Evolutionary conservation across 2,329 filamentous ascomycete genomes (phyloP).

Genomic region (Cladorrhinum sp.): DNA sequence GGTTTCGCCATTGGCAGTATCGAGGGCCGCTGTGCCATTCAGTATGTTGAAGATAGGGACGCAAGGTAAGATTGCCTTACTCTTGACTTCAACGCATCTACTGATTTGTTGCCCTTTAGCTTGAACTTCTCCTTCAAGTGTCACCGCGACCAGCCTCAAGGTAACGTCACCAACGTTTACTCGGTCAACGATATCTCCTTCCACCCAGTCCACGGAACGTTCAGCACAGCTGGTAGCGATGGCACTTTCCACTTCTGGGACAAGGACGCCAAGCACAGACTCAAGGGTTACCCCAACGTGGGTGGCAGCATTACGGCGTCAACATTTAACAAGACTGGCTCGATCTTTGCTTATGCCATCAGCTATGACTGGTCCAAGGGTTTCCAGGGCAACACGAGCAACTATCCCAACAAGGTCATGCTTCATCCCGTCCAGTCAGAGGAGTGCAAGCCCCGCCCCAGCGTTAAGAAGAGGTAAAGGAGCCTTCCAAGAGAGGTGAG

Average conservation of each 20-base stretch:
- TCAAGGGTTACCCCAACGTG: constrained; percentile 83
- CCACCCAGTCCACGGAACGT: constrained; percentile 96
- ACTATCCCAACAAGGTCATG: constrained; percentile 77
- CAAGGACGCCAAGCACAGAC: constrained; percentile 81
- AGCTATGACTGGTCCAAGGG: constrained; percentile 99
- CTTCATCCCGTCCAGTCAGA: constrained; percentile 69
- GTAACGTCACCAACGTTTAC: constrained; percentile 83
- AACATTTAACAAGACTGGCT: constrained; percentile 84
- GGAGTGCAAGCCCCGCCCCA: constrained; percentile 61
- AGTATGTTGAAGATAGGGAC: constrained; percentile 97
- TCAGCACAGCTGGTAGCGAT: constrained; percentile 91
- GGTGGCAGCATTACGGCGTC: constrained; percentile 86
- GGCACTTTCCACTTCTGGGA: constrained; percentile 98
- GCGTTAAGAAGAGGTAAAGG: constrained; percentile 55
- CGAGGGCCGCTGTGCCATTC: constrained; percentile 94
- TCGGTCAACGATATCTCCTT: constrained; percentile 97
- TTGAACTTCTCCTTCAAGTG: constrained; percentile 99
- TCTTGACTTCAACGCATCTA: neutral
- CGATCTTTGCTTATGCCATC: constrained; percentile 82
- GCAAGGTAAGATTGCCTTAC: constrained; percentile 50
- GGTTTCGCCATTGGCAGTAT: constrained; percentile 96
- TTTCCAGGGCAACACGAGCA: constrained; percentile 76
- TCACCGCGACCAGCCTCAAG: constrained; percentile 76
- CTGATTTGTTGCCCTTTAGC: constrained; percentile 38
- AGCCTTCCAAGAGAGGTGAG: neutral